Conservation (phyloP, 768 basidiomycete genomes). For the Mycena vitilis region DNA sequence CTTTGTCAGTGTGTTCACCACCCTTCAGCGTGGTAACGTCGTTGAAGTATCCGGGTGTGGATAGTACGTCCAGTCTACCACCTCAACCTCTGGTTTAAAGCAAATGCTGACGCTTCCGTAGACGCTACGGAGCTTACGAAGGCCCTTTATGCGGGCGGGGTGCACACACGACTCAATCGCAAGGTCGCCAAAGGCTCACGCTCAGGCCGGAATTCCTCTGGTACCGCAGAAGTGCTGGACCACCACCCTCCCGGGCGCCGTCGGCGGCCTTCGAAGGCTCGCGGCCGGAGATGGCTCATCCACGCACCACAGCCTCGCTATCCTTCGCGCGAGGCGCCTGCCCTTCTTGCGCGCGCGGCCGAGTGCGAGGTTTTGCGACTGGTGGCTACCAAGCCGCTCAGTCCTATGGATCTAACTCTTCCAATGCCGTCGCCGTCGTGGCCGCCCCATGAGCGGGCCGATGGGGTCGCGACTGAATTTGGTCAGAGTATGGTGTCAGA, state of each 20-base stretch:
- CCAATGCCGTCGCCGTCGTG: too few species aligned
- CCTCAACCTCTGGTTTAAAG: neutral
- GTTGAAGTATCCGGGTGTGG: conserved; percentile 5
- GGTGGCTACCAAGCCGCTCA: too few species aligned
- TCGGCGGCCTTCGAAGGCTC: neutral
- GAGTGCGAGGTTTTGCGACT: neutral
- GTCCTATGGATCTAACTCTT: too few species aligned
- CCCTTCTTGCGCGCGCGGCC: neutral
- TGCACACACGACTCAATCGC: conserved; percentile 1
- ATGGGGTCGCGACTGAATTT: too few species aligned
- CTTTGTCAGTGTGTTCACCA: neutral
- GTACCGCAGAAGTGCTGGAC: too few species aligned
- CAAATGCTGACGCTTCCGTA: neutral
- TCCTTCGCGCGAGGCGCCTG: neutral
- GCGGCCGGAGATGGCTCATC: neutral
- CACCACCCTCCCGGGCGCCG: neutral
- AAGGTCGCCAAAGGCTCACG: neutral
- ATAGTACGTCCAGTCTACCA: conserved; percentile 9
- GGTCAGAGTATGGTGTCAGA: too few species aligned
- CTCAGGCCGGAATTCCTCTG: neutral
- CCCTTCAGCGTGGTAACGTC: conserved; percentile 12
- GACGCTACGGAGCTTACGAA: conserved; percentile 7
- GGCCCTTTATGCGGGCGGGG: neutral
- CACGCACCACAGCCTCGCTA: conserved; percentile 1
- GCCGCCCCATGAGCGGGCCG: too few species aligned